These are phyloP conservation scores for Trifolium fragiferum DNA, from an alignment of 306 rosid genomes.

Conservation along the genomic window DNA sequence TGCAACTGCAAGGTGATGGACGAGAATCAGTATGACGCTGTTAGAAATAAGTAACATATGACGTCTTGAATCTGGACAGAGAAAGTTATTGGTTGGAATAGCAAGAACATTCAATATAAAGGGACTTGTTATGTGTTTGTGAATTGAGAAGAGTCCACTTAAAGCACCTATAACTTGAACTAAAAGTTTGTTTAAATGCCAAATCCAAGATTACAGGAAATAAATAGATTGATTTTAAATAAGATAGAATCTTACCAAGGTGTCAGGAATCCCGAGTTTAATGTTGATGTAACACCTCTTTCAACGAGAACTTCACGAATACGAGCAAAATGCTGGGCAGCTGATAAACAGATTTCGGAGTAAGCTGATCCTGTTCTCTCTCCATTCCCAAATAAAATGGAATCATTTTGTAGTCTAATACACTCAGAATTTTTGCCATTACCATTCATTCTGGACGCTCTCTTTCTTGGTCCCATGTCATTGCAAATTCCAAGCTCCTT, in stretches of 20 bases:
- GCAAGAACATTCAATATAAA: conserved; percentile 12
- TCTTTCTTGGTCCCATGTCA: conserved; percentile 74
- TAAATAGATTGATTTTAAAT: neutral
- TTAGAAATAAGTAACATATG: neutral
- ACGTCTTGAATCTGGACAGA: conserved; percentile 19
- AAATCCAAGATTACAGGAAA: neutral
- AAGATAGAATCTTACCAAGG: conserved; percentile 74
- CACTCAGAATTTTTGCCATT: conserved; percentile 56
- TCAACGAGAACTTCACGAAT: conserved; percentile 93
- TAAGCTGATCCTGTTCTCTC: conserved; percentile 77
- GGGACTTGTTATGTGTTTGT: neutral
- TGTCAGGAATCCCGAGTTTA: conserved; percentile 91
- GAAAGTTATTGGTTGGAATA: neutral
- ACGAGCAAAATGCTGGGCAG: conserved; percentile 84
- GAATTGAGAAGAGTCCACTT: conserved; percentile 10
- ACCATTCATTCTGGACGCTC: conserved; percentile 68
- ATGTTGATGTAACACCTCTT: conserved; percentile 79
- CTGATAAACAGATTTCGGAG: conserved; percentile 75
- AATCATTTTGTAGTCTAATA: conserved; percentile 57
- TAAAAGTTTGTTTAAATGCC: neutral
- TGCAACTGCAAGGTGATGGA: conserved; percentile 6
- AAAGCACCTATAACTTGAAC: conserved; percentile 6
- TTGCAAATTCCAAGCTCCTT: conserved; percentile 70
- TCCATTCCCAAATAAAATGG: conserved; percentile 61
- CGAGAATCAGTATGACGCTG: neutral